These are phyloP conservation scores for Fraxinus platypoda DNA, from an alignment of 305 asterid genomes.

Conservation along the genomic window DNA sequence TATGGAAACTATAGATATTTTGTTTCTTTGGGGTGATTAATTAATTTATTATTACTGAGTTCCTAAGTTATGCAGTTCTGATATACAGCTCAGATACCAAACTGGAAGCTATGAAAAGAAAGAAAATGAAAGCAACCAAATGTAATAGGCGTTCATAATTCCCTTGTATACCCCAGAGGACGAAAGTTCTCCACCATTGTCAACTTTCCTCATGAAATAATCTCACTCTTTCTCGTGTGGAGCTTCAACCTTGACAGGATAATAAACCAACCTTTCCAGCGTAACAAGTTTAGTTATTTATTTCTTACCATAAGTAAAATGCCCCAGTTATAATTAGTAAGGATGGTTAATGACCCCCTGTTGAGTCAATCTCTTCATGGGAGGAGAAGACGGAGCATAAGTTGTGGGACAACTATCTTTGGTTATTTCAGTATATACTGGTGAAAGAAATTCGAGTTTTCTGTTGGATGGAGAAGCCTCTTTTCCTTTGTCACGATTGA, in stretches of 20 bases:
- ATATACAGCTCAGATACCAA: not conserved
- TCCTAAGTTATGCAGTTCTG: not conserved
- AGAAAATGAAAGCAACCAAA: not conserved
- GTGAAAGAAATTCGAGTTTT: not conserved
- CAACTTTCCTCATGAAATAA: not conserved
- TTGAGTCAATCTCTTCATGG: not conserved
- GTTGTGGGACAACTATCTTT: not conserved
- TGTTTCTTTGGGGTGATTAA: not conserved
- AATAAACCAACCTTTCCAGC: not conserved
- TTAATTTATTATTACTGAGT: not conserved
- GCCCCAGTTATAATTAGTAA: not conserved
- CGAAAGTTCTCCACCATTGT: not conserved
- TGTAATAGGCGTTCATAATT: not conserved
- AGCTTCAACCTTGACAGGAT: slow-evolving; percentile 4
- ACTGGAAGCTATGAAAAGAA: not conserved
- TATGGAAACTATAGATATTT: not conserved
- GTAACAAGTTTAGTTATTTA: not conserved
- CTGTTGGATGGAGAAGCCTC: not conserved
- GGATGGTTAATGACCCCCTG: not conserved
- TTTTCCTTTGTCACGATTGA: not conserved
- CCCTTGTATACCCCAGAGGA: not conserved
- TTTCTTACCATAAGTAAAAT: not conserved
- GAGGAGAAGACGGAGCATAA: not conserved
- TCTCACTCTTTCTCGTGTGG: not conserved
- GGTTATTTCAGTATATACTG: not conserved